These are phyloP conservation scores for Melaleuca quinquenervia DNA, from an alignment of 345 rosid genomes.

Conservation along the genomic window DNA sequence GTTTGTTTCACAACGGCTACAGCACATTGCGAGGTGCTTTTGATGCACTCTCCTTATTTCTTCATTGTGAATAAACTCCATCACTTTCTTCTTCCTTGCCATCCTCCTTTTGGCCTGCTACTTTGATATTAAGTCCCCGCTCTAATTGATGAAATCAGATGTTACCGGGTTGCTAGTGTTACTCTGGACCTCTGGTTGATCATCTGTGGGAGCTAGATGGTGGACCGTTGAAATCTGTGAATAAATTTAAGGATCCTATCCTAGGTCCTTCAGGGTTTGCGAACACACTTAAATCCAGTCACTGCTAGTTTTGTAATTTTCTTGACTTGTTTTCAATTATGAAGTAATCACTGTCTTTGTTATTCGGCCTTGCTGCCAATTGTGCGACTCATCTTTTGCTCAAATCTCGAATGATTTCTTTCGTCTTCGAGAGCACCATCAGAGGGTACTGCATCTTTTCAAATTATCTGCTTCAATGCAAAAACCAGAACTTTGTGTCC, in stretches of 20 bases:
- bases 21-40: not conserved
- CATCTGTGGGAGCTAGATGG: not conserved
- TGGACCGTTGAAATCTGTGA: not conserved
- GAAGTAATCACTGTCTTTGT: not conserved
- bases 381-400: not conserved
- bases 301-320: not conserved
- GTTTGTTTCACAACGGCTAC: not conserved
- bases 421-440: not conserved
- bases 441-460: not conserved
- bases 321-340: not conserved
- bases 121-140: not conserved
- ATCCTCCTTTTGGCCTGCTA: not conserved
- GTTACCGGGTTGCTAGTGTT: not conserved
- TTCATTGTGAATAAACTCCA: not conserved
- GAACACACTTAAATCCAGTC: not conserved
- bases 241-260: not conserved
- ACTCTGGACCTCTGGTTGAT: not conserved
- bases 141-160: not conserved
- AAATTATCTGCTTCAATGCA: not conserved
- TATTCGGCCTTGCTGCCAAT: not conserved
- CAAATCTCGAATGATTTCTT: not conserved
- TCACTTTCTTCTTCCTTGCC: not conserved
- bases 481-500: not conserved
- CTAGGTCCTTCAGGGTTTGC: not conserved
- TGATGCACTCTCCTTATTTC: not conserved